Conservation (phyloP, 2,329 filamentous ascomycete species). For the Xylariaceae sp. region DNA sequence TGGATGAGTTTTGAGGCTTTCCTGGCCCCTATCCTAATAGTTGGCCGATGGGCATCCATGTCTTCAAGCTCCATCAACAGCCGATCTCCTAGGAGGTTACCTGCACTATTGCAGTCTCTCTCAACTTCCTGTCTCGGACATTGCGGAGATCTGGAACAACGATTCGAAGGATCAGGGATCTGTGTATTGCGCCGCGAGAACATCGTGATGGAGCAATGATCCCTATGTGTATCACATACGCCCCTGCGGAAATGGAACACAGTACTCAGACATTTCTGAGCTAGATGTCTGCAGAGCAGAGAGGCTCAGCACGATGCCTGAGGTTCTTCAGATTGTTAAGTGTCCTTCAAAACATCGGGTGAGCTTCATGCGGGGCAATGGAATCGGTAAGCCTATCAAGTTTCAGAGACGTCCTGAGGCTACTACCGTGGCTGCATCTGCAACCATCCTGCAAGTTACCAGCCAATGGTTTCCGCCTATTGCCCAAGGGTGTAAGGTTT, state of each 20-base stretch:
- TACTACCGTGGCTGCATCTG: not conserved
- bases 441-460: too few species aligned
- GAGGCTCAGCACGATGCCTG: not conserved
- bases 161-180: not conserved
- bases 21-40: conserved; percentile 16
- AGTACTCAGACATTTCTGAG: not conserved
- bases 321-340: too few species aligned
- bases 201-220: not conserved
- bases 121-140: not conserved
- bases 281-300: conserved; percentile 1
- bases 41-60: conserved; percentile 19
- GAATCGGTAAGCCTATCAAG: not conserved
- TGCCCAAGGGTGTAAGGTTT: too few species aligned
- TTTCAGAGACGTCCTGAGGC: not conserved
- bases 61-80: conserved; percentile 24
- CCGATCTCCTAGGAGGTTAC: not conserved
- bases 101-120: not conserved
- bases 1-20: conserved; percentile 14
- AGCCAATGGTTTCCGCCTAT: too few species aligned
- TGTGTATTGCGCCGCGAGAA: not conserved
- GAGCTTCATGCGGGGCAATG: conserved; percentile 3
- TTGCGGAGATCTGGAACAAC: not conserved
- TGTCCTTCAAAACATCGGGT: too few species aligned
- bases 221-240: not conserved
- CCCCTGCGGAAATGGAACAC: not conserved